Evolutionary conservation across 495 filamentous ascomycete species (phyloP), one percentile per base, ranked within the genome.

Genomic region (Neurospora discreta): DNA sequence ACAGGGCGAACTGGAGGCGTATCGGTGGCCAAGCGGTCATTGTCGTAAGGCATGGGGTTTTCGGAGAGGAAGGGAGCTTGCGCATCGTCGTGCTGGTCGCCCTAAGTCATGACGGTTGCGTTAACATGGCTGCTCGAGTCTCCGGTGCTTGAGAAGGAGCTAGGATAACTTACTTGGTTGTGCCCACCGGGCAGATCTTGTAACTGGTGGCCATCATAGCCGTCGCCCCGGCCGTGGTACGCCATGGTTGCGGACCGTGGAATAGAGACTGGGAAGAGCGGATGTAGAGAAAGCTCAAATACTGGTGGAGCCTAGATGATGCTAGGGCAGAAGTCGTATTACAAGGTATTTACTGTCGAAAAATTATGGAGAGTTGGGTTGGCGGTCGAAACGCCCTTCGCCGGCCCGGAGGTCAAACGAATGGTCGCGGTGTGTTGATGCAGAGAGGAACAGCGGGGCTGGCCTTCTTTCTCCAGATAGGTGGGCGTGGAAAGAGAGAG

Each of bases 51-150:
- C 84, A 88, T 87, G 39, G 87, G 87, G 52, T 89, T 88, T 73
- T 89, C 84, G 73, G 91, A 87, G 67, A 97, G 86, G 26, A 97
- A 87, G 71, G 91, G 89, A 70, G 86, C 84, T 71, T 92, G 88
- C 42, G 89, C 89, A 78, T 95, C 92, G 70, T 94, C 92, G 71
- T 89, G 87, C 30, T 36, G 52, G 77, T 87, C 86, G 60, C 71
- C 69, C 75, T 77, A 39, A 2, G 26, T 44, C 40, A 36, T 1
- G 36, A 36, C 11, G 39, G 39, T 42, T 16, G 30, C 3, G 23
- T 23, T 68, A 26, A 7, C 15, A 70, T 39, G 38, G 23, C 20
- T 9, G 20, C 6, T 38, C 10, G 3, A 39, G 46, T 13, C 26
- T 23, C 40, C 69, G 74, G 68, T 69, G 23, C 16, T 26, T 65